Percentiles rank a stretch among this genome's conserved stretches.
Conservation (phyloP, 2,329 filamentous ascomycete genomes). For the Cladosporium austrohemisphaericum region DNA sequence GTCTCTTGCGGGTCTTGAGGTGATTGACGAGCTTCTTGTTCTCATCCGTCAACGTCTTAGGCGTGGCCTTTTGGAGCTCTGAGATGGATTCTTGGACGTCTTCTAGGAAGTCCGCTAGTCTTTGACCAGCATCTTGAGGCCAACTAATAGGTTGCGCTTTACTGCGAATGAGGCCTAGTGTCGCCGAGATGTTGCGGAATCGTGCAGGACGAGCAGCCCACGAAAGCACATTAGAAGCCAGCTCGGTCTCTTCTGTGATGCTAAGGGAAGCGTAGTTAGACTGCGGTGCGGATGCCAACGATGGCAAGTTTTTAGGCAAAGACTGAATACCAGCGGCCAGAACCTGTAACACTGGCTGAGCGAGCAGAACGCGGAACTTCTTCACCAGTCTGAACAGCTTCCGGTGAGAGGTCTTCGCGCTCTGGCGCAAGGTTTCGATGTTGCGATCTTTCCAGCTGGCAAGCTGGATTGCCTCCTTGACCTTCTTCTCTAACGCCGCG, state of each 20-base stretch:
- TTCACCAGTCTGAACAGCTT: slow-evolving; percentile 88
- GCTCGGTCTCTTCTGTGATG: not conserved
- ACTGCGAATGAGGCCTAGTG: slow-evolving; percentile 66
- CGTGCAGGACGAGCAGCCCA: slow-evolving; percentile 54
- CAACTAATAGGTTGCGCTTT: not conserved
- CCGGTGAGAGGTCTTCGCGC: slow-evolving; percentile 81
- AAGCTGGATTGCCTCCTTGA: slow-evolving; percentile 87
- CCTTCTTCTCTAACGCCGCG: slow-evolving; percentile 75
- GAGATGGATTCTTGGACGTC: slow-evolving; percentile 65
- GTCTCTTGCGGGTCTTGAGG: slow-evolving; percentile 84
- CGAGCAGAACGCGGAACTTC: slow-evolving; percentile 79
- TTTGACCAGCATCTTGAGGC: slow-evolving; percentile 23
- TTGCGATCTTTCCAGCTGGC: slow-evolving; percentile 99
- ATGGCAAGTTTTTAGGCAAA: slow-evolving; percentile 4
- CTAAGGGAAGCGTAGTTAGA: not conserved
- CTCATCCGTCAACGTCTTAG: slow-evolving; percentile 74
- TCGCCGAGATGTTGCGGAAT: slow-evolving; percentile 66
- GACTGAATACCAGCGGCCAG: slow-evolving; percentile 27
- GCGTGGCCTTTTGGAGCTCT: slow-evolving; percentile 79
- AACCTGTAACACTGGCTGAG: slow-evolving; percentile 68
- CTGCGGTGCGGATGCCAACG: not conserved
- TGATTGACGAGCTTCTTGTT: slow-evolving; percentile 82
- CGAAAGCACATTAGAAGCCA: slow-evolving; percentile 19
- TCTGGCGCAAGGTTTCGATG: slow-evolving; percentile 82
- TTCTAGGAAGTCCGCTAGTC: slow-evolving; percentile 65